These are phyloP conservation scores for Aspergillus fumigatus DNA, from an alignment of 2,329 filamentous ascomycete species.

Conservation along the genomic window DNA sequence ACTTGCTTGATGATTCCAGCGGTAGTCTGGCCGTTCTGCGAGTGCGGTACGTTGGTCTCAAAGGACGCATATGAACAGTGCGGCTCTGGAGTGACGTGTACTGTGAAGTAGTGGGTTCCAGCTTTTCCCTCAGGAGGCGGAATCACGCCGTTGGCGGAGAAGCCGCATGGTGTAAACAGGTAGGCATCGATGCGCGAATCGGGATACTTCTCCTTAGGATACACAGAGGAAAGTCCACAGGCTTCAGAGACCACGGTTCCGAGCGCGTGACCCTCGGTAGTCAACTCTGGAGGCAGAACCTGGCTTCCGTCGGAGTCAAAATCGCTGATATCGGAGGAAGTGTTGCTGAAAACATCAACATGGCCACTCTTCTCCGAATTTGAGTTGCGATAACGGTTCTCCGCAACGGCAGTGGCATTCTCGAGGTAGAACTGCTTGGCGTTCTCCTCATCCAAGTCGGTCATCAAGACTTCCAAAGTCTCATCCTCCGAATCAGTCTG, in stretches of 20 bases:
- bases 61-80: conserved; percentile 97
- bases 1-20: conserved; percentile 90
- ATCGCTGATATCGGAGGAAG: conserved; percentile 58
- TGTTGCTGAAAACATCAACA: conserved; percentile 75
- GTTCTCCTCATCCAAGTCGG: conserved; percentile 62
- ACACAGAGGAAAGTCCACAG: conserved; percentile 85
- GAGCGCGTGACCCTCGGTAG: conserved; percentile 88
- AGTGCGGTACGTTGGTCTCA: conserved; percentile 93
- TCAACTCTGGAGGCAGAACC: conserved; percentile 66
- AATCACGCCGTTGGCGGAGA: conserved; percentile 93
- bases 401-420: conserved; percentile 84
- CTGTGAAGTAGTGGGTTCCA: conserved; percentile 88
- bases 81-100: conserved; percentile 95
- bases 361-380: conserved; percentile 57
- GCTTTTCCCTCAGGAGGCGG: conserved; percentile 63
- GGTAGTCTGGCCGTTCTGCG: conserved; percentile 81
- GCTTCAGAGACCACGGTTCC: conserved; percentile 87
- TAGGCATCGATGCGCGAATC: conserved; percentile 94
- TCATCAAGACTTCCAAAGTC: conserved; percentile 63
- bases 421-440: conserved; percentile 67
- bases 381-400: conserved; percentile 70
- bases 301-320: conserved; percentile 47
- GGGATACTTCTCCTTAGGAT: conserved; percentile 79
- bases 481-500: conserved; percentile 40
- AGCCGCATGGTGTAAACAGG: conserved; percentile 92